Evolutionary conservation across 2,329 filamentous ascomycete genomes (phyloP), one percentile per base, ranked within the genome.

Genomic region (Trichoderma koningiopsis): DNA sequence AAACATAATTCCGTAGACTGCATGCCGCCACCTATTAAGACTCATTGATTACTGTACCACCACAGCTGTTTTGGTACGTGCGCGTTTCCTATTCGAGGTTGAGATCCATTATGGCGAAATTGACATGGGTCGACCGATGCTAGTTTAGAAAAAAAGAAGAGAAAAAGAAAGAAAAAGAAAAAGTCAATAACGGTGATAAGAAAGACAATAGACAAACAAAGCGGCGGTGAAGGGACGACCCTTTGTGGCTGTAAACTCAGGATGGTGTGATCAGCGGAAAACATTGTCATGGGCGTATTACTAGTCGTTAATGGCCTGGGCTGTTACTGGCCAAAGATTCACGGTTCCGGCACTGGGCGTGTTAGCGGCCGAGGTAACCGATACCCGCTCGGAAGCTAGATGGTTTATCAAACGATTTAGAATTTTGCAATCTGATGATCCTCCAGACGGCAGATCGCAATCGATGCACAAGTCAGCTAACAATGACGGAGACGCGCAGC

Each of bases 81-180:
- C 64, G 24, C 64, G 64, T 37, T 67, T 67, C 55, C 64, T 43
- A 67, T 67, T 67, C 40, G 64, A 67, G 64, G 16, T 33, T 16
- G 33, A 37, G 55, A 27, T 40, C 64, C 40, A 49, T 35, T 67
- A 24, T 24, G 27, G 31, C 16, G 27, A 37, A 37, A 16, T 57
- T 7, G 64, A 52, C 64, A 67, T 59, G 53, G 64, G 63, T 27
- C 19, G 53, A 66, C n/a, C 19, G 53, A 66, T 7, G 29, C 29
- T 16, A 27, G 16, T 19, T 14, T 35, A 5, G 11, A 22, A 37
- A 10, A 49, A 14, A n/a, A 19, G 19, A 43, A 8, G 19, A 40
- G 16, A 40, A n/a, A 43, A 19, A n/a, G 19, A 43, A 4, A 43
- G 3, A 43, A 27, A 4, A 43, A 8, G n/a, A 3, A 43, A 4